These are phyloP conservation scores for Aspergillus arachidicola DNA, from an alignment of 2,329 filamentous ascomycete species.

Conservation along the genomic window DNA sequence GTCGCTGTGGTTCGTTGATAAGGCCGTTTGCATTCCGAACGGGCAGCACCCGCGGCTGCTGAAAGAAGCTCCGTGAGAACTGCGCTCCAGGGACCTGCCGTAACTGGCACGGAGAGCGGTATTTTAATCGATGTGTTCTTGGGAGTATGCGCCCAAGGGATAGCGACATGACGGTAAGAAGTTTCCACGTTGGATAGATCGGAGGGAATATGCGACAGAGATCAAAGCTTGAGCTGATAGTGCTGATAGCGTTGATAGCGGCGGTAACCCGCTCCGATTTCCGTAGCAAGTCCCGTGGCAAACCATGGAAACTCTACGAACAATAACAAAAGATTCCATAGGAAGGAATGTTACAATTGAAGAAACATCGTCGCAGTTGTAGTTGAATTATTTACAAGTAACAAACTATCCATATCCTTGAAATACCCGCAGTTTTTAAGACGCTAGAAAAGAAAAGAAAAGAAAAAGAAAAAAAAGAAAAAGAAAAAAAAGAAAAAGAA, in stretches of 20 bases:
- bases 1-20: conserved; percentile 14
- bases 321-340: neutral
- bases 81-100: conserved; percentile 3
- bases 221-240: conserved; percentile 13
- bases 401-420: neutral
- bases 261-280: conserved; percentile 17
- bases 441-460: conserved; percentile 12
- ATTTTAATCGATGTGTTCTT: conserved; percentile 17
- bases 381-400: neutral
- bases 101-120: neutral
- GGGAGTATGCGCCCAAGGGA: conserved; percentile 28
- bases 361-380: neutral
- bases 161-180: conserved; percentile 29
- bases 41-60: conserved; percentile 5
- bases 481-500: neutral
- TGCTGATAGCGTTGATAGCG: conserved; percentile 23
- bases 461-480: conserved; percentile 4
- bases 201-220: conserved; percentile 2
- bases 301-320: conserved; percentile 6
- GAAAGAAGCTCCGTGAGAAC: conserved; percentile 9
- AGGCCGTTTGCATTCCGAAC: conserved; percentile 1
- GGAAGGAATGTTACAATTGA: neutral
- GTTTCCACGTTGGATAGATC: conserved; percentile 1
- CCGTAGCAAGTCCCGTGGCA: conserved; percentile 24
- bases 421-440: neutral